Base-by-base conservation (phyloP, 306 rosid species). In the Crotalaria pallida region DNA sequence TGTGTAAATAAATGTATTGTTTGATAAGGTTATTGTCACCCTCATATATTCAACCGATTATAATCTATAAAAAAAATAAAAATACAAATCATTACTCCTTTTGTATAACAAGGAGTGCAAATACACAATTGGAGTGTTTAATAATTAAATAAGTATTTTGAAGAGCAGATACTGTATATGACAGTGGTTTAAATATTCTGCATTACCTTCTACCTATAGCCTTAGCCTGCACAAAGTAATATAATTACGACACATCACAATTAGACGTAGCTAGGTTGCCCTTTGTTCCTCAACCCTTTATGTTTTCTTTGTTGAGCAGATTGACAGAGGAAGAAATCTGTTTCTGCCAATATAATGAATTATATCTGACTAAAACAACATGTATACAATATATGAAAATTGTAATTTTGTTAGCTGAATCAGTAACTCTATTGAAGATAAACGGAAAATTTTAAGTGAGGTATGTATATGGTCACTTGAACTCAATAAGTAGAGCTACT, bases 201-300 rank as follows among this genome's bases (percentile, higher is more conserved):
- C 12, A 12, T 34, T 34, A 22, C 59, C 60, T 47, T 72, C 50
- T 19, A 38, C 4, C 44, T 15, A 1, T 27, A 61, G 49, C 58
- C 78, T 74, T 27, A 61, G 49, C 58, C 78, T 74, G 72, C 72
- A 53, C 48, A 11, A 38, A 40, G 43, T 27, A 44, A 38, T 33
- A 41, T 27, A 44, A 38, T 33, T 63, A 65, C 4, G 65, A 73
- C 50, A 58, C 45, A 18, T 52, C 16, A 21, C 53, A 57, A 34
- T 36, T 49, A 15, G 41, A 10, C 9, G 21, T 26, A 18, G 33
- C 21, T 0, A 18, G 33, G 33, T 0, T 10, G 18, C 16, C 18
- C 21, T 2, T 44, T n/a, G 18, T 47, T 44, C 19, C 51, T n/a
- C 31, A 27, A 6, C 5, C 31, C 31, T 3, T 3, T 17, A 45